phyloP scores from a whole-genome alignment of 1,139 yeast species.

The Hemisphaericaspora xylofermentans region DNA sequence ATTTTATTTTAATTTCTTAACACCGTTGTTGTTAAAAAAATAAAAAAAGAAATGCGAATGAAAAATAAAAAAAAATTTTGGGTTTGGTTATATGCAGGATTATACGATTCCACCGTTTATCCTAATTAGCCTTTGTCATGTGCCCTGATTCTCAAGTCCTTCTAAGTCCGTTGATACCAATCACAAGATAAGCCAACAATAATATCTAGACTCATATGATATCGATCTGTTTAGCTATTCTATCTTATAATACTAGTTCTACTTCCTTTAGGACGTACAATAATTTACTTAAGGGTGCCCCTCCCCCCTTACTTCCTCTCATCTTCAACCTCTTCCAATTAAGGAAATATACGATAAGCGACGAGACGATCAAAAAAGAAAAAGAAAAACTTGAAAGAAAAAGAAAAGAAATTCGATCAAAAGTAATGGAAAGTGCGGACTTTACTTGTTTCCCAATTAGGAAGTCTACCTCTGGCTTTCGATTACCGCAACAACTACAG shows the following conservation, averaged over 20 bases:
- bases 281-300: too few species aligned
- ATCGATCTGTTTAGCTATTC: too few species aligned
- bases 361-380: background rate
- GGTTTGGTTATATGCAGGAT: conserved; percentile 2
- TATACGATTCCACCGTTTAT: background rate
- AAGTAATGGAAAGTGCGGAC: background rate
- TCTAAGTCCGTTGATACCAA: background rate
- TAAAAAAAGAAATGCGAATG: background rate
- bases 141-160: background rate
- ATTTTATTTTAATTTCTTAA: background rate
- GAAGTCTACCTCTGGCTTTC: conserved; percentile 1
- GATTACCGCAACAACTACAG: too few species aligned
- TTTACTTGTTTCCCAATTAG: conserved; percentile 1
- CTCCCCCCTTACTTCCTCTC: too few species aligned
- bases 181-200: too few species aligned
- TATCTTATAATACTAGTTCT: too few species aligned
- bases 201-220: too few species aligned
- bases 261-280: too few species aligned
- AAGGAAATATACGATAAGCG: background rate
- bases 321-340: too few species aligned
- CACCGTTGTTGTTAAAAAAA: background rate
- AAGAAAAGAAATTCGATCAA: background rate
- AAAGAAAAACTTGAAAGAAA: background rate
- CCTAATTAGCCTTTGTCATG: background rate
- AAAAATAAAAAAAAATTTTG: background rate